phyloP scores from a whole-genome alignment of 148 eudicot species.

The Vaccinium vitisidaea region DNA sequence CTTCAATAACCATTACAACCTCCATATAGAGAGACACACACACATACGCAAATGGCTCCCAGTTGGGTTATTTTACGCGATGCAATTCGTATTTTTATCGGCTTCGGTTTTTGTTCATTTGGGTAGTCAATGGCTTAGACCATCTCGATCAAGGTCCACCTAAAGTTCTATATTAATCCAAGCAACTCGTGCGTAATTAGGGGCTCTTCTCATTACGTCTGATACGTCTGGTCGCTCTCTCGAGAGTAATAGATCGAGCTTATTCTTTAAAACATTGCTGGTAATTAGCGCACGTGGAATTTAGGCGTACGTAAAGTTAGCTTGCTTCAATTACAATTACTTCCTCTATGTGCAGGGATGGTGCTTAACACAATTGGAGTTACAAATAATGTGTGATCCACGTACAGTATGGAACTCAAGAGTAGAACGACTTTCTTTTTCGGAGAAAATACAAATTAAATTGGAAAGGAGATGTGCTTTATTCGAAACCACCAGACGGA shows the following conservation, averaged over 20 bases:
- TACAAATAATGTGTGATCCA: too few species aligned
- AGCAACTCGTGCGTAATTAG: background rate
- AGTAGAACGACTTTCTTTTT: too few species aligned
- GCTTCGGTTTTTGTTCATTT: background rate
- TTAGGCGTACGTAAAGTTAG: background rate
- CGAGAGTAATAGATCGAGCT: background rate
- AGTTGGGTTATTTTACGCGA: too few species aligned
- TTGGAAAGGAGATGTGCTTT: too few species aligned
- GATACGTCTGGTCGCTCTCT: background rate
- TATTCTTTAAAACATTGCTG: background rate
- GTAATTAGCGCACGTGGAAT: background rate
- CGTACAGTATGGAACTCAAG: too few species aligned
- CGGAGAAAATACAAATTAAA: too few species aligned
- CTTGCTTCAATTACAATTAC: background rate
- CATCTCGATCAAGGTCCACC: background rate
- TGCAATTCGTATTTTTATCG: background rate
- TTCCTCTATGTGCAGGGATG: background rate
- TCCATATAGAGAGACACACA: too few species aligned
- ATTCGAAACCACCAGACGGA: too few species aligned
- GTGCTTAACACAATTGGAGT: background rate
- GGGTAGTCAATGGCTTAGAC: background rate
- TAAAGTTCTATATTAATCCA: background rate
- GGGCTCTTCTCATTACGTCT: background rate
- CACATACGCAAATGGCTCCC: background rate
- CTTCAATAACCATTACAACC: too few species aligned